phyloP scores from a whole-genome alignment of 202 grass and related monocot species.

The Elaeis oleifera region DNA sequence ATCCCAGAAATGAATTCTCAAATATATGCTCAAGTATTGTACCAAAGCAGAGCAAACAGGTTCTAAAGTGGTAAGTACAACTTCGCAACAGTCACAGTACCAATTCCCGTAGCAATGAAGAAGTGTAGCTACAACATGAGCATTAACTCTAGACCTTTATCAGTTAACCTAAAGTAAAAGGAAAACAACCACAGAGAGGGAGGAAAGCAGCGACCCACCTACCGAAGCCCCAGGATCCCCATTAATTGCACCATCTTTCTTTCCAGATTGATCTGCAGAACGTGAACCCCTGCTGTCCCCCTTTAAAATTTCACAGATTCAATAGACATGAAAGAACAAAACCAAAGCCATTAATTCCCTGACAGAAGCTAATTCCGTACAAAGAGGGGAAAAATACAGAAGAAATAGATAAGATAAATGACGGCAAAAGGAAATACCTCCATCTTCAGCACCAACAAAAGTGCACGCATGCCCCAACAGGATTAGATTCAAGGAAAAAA shows the following conservation, averaged over 20 bases:
- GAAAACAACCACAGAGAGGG: no score
- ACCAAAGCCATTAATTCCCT: not conserved
- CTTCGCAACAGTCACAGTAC: no score
- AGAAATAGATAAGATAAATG: not conserved
- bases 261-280: constrained; percentile 53
- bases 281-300: constrained; percentile 56
- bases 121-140: no score
- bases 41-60: no score
- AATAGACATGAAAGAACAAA: not conserved
- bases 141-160: no score
- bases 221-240: constrained; percentile 49
- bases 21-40: no score
- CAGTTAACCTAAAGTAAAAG: no score
- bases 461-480: no score
- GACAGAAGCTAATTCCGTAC: not conserved
- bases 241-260: constrained; percentile 40
- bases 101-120: no score
- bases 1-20: no score
- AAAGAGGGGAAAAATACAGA: not conserved
- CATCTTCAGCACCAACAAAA: constrained; percentile 1
- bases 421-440: constrained; percentile 11
- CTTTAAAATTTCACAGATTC: constrained; percentile 27
- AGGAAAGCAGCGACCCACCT: constrained; percentile 8
- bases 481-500: no score
- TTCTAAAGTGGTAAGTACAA: no score